Percentiles rank a stretch among this genome's conserved stretches.
These are phyloP conservation scores for Talaromyces funiculosus DNA, from an alignment of 2,329 filamentous ascomycete species.

Conservation along the genomic window DNA sequence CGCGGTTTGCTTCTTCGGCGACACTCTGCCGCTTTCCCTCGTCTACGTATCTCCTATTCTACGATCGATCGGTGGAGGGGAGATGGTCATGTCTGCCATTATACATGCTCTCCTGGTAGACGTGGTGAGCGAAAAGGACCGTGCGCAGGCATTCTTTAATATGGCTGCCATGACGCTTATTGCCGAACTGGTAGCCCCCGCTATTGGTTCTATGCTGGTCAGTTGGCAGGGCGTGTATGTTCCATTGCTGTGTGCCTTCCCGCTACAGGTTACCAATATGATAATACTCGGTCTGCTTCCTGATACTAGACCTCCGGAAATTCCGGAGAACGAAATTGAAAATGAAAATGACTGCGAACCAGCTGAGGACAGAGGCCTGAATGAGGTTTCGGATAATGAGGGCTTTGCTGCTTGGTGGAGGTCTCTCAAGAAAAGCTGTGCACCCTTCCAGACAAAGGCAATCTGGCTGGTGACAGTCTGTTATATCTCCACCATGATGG, in stretches of 20 bases:
- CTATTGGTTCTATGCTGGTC: not conserved
- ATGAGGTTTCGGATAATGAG: not conserved
- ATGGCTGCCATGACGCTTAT: constrained; percentile 4
- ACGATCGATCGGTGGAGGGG: not conserved
- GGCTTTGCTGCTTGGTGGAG: not conserved
- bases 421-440: not conserved
- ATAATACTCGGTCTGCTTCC: not conserved
- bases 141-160: constrained; percentile 1
- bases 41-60: not conserved
- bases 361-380: too few species aligned
- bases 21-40: not conserved
- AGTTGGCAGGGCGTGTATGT: not conserved
- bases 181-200: not conserved
- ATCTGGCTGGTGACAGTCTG: not conserved
- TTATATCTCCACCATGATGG: not conserved
- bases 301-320: not conserved
- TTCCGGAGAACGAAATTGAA: not conserved
- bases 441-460: not conserved
- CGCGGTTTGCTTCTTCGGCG: not conserved
- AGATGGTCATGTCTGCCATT: constrained; percentile 1
- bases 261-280: not conserved
- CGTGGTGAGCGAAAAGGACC: not conserved
- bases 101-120: not conserved
- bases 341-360: too few species aligned
- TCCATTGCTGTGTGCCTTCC: not conserved